A percentile compares a stretch with the other conserved stretches of the same genome.
Conservation (phyloP, 2,329 filamentous ascomycete species). For the Magnaporthales sp. region DNA sequence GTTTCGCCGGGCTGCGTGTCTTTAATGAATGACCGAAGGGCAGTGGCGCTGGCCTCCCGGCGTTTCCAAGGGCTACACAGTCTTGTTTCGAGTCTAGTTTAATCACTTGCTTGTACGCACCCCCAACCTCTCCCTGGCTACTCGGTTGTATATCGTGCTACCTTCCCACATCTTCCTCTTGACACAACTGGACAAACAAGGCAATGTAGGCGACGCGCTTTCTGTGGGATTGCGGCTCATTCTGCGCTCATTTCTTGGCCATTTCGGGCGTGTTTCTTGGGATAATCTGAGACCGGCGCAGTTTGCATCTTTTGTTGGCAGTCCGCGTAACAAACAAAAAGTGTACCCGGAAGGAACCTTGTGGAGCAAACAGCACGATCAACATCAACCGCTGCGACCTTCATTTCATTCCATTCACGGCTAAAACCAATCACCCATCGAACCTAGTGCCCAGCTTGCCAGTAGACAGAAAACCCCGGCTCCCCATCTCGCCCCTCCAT, state of each 20-base stretch:
- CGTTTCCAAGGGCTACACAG: not conserved
- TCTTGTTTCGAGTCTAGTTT: not conserved
- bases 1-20: not conserved
- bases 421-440: constrained; percentile 5
- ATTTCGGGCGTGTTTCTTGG: not conserved
- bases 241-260: not conserved
- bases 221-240: not conserved
- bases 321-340: not conserved
- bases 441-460: constrained; percentile 60
- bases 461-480: constrained; percentile 77
- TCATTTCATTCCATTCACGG: not conserved
- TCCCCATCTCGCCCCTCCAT: constrained; percentile 87
- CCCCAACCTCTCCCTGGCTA: not conserved
- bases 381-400: not conserved
- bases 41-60: not conserved
- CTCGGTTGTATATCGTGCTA: not conserved
- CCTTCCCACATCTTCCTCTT: not conserved
- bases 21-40: not conserved
- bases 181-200: not conserved
- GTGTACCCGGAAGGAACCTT: not conserved
- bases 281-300: not conserved
- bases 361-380: not conserved
- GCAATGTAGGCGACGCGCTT: not conserved
- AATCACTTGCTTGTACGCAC: not conserved
- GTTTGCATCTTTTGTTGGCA: not conserved